Percentiles rank a stretch among this genome's conserved stretches.
These are phyloP conservation scores for Niebla homalea DNA, from an alignment of 495 filamentous ascomycete species.

Conservation along the genomic window DNA sequence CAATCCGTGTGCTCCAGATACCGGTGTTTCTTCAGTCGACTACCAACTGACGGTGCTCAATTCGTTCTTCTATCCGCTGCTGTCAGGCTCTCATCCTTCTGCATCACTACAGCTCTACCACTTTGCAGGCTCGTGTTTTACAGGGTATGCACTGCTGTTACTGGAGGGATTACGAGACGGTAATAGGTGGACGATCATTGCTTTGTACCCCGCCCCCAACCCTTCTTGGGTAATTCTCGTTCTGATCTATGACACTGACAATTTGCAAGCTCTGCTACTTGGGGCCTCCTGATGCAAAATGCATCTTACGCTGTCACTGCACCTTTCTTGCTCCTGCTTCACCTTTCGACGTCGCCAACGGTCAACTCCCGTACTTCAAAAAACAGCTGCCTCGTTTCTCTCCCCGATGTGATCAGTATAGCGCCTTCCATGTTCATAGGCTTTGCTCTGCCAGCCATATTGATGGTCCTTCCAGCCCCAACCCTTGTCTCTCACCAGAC, in stretches of 20 bases:
- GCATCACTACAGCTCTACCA: conserved; percentile 34
- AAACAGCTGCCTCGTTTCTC: conserved; percentile 34
- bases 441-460: conserved; percentile 36
- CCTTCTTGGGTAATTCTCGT: background rate
- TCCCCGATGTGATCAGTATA: conserved; percentile 32
- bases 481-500: conserved; percentile 27
- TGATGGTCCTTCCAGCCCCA: conserved; percentile 40
- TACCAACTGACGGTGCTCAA: conserved; percentile 32
- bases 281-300: conserved; percentile 41
- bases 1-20: conserved; percentile 24
- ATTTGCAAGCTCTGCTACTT: conserved; percentile 17
- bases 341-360: conserved; percentile 41
- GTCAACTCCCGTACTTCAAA: conserved; percentile 28
- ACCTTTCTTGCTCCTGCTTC: conserved; percentile 37
- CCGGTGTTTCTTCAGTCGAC: conserved; percentile 37
- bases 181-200: conserved; percentile 37
- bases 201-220: conserved; percentile 32
- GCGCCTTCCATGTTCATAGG: conserved; percentile 35
- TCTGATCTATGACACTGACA: background rate
- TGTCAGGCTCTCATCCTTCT: conserved; percentile 36
- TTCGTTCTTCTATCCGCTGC: conserved; percentile 40
- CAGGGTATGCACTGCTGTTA: conserved; percentile 40
- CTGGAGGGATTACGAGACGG: conserved; percentile 44
- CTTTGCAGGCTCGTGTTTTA: conserved; percentile 41
- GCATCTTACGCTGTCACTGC: conserved; percentile 39